Evolutionary conservation across 1,284 basidiomycete species (phyloP).

Genomic region (Mycosarcoma mackinlayi): DNA sequence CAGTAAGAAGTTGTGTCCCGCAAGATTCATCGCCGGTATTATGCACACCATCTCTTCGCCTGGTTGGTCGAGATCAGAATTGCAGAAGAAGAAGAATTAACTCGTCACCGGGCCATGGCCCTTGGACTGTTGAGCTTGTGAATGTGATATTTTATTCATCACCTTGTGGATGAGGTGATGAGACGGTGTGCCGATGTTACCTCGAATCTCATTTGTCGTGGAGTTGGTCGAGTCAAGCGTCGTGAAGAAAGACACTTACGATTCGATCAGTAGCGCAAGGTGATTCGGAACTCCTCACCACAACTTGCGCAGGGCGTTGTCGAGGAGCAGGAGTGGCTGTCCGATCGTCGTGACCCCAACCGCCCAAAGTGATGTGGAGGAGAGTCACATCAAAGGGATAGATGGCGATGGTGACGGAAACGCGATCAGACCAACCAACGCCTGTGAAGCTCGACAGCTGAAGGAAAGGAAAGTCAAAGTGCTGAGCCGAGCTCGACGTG

Average conservation of each 20-base stretch:
- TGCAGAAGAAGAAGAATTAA: slow-evolving; percentile 56
- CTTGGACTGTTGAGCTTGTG: slow-evolving; percentile 58
- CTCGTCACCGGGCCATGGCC: slow-evolving; percentile 35
- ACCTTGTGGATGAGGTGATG: slow-evolving; percentile 4
- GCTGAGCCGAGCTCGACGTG: not conserved
- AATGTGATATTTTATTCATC: slow-evolving; percentile 55
- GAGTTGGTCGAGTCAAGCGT: too few species aligned
- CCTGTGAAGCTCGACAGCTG: too few species aligned
- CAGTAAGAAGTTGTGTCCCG: too few species aligned
- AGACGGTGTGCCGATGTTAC: not conserved
- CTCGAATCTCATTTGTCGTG: not conserved
- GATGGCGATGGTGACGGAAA: not conserved
- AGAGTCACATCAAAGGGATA: too few species aligned
- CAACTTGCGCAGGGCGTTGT: too few species aligned
- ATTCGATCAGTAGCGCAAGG: not conserved
- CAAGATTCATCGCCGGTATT: not conserved
- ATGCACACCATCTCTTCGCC: not conserved
- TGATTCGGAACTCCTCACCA: too few species aligned
- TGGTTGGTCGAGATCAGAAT: slow-evolving; percentile 32
- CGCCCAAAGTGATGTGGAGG: too few species aligned
- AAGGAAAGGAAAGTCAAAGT: not conserved
- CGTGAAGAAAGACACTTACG: not conserved
- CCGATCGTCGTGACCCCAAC: too few species aligned
- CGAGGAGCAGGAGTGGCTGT: too few species aligned
- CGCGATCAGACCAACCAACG: not conserved